Percentiles rank a stretch among this genome's conserved stretches.
Conservation (phyloP, 176 grass and related monocot species). For the Carex kokanica region DNA sequence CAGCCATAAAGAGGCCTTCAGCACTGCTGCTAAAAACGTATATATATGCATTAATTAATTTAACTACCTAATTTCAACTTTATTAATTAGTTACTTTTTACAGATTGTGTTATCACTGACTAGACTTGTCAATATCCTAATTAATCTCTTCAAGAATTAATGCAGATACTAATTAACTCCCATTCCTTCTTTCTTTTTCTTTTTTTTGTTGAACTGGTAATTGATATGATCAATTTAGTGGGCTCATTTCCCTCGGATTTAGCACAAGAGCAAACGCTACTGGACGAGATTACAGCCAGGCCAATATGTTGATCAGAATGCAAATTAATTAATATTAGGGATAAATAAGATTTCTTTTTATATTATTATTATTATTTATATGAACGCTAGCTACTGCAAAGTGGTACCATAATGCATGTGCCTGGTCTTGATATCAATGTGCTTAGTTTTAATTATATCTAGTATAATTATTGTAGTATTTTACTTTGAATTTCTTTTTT, state of each 20-base stretch:
- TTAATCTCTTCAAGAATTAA: neutral
- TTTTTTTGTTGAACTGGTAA: neutral
- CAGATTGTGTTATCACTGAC: neutral
- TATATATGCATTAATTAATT: neutral
- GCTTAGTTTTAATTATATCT: too few species aligned
- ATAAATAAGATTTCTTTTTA: neutral
- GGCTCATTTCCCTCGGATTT: constrained; percentile 27
- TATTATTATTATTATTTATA: too few species aligned
- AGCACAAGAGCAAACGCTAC: constrained; percentile 4
- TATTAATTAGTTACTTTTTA: neutral
- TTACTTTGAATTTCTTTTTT: too few species aligned
- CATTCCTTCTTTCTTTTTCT: neutral
- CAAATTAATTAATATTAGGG: neutral
- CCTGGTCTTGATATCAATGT: too few species aligned
- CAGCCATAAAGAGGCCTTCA: constrained; percentile 87
- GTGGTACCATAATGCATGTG: too few species aligned
- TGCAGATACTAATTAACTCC: neutral
- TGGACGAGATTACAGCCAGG: neutral
- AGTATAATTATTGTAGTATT: too few species aligned
- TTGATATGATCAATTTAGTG: constrained; percentile 4
- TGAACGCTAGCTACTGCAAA: too few species aligned
- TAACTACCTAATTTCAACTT: neutral
- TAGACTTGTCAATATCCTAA: neutral
- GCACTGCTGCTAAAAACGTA: constrained; percentile 88
- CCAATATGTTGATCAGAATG: neutral